Base-by-base conservation (phyloP, 306 rosid species). In the Vicia sativa region DNA sequence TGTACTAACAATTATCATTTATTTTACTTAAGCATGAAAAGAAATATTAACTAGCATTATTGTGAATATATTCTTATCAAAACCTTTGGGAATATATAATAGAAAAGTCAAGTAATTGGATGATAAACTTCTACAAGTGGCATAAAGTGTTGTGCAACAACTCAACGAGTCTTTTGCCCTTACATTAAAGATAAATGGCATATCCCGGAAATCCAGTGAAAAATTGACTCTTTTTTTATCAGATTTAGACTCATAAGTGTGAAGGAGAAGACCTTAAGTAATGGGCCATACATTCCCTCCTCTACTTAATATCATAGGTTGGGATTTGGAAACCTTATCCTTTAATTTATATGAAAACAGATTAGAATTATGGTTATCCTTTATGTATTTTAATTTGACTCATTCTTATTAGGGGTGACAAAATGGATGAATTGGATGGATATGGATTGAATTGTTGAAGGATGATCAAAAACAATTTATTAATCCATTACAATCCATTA, bases 151-250 rank as follows among this genome's bases (percentile, higher is more conserved):
- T 21, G 52, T 19, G 10, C 55, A 48, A 66, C 26, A 68, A 6
- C 72, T 54, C 48, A 68, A 62, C 48, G 25, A 57, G 45, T n/a
- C 41, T 46, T 37, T 19, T 55, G 12, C 68, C 72, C 65, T 49
- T 5, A 48, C 9, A 29, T 11, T 6, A 11, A 38, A 72, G 73
- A 75, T 68, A 37, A 25, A 65, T 53, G 76, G 57, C 85, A 81
- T 77, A 81, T 81, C 85, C 85, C 85, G 85, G 74, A 81, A 81
- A 81, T 81, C 85, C n/a, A 56, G 85, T 58, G 58, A 60, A 45
- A 73, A 80, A 41, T 73, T 63, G 85, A 81, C 79, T 53, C 28
- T 61, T 19, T 34, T 11, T 25, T 7, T 14, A 53, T 44, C 5
- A 41, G 44, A 34, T 29, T 49, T 41, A 68, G 23, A 38, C 42